These are phyloP conservation scores for Carex scoparia DNA, from an alignment of 176 grass and related monocot species.

Conservation along the genomic window DNA sequence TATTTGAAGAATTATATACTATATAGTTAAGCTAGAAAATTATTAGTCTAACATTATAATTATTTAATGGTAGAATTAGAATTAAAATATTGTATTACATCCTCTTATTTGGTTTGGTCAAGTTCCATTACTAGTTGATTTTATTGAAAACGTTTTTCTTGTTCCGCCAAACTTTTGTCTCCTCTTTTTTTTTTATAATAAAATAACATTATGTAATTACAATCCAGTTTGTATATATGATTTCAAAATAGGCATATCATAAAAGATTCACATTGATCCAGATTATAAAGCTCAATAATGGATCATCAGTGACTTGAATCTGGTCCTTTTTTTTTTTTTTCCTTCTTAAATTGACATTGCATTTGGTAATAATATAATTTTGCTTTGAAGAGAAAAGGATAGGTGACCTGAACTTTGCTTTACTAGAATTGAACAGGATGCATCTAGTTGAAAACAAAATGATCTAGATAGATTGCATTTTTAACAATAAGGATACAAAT, in stretches of 20 bases:
- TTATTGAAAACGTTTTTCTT: too few relatives aligned
- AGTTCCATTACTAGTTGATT: too few relatives aligned
- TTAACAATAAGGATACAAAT: neutral
- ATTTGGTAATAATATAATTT: neutral
- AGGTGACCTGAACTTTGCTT: neutral
- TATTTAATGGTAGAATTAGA: too few relatives aligned
- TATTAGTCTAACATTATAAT: too few relatives aligned
- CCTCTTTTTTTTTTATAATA: too few relatives aligned
- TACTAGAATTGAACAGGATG: neutral
- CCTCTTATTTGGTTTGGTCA: too few relatives aligned
- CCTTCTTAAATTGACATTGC: neutral
- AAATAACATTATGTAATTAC: too few relatives aligned
- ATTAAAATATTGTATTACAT: too few relatives aligned
- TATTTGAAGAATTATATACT: too few relatives aligned
- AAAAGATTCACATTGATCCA: neutral
- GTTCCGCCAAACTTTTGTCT: too few relatives aligned
- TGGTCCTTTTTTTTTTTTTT: neutral
- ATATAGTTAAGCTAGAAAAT: too few relatives aligned
- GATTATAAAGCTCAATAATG: neutral
- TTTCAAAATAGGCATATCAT: neutral
- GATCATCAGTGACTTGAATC: neutral
- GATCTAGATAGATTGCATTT: neutral
- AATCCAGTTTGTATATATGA: neutral
- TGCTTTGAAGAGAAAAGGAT: neutral
- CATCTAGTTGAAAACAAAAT: neutral